Evolutionary conservation across 2,329 filamentous ascomycete genomes (phyloP), one percentile per base, ranked within the genome.

Genomic region (Fusarium drepaniforme): DNA sequence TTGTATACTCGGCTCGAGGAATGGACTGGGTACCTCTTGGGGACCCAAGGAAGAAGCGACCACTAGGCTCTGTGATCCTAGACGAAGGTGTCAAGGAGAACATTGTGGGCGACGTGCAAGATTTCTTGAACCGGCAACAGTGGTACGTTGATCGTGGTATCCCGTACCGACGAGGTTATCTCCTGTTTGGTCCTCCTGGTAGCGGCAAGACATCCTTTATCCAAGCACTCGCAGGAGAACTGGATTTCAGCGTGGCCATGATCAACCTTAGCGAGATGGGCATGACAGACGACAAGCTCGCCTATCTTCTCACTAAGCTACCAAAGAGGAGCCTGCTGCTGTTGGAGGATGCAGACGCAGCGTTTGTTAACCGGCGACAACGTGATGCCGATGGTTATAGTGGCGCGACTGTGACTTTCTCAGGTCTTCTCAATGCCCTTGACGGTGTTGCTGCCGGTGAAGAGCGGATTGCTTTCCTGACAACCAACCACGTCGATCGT

Each of bases 101-200:
- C 56, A 92, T 98, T 42, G 90, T 97, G 5, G 88, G 87, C 37
- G 96, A 98, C 79, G 93, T 98, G 11, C 89, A 91, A 78, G 94
- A 97, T 77, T 98, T 98, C 79, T 86, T 98, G 63, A 86, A 86
- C 2, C 92, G 93, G 42, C 91, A 94, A 68, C 90, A 93, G 74
- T 98, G 96, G 96, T 98, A 98, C 80, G 90, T 95, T 60, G 95
- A 98, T 79, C 92, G 96, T n/a, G 96, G 96, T 3, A 97, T 98
- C 74, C 96, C 96, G 0, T 98, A 98, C 80, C 91, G 96, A 21
- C 88, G 96, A 67, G 96, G 96, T 1, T 98, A 98, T 80, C 88
- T 98, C 9, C 88, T 98, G 0, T 95, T 97, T 79, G 96, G 96
- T 0, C 95, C 96, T 5, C 96, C 96, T 0, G 96, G 96, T 0